Evolutionary conservation across 352 stramenopile species (phyloP), one percentile per base, ranked within the genome.

Genomic region (Aphanomyces euteiches): DNA sequence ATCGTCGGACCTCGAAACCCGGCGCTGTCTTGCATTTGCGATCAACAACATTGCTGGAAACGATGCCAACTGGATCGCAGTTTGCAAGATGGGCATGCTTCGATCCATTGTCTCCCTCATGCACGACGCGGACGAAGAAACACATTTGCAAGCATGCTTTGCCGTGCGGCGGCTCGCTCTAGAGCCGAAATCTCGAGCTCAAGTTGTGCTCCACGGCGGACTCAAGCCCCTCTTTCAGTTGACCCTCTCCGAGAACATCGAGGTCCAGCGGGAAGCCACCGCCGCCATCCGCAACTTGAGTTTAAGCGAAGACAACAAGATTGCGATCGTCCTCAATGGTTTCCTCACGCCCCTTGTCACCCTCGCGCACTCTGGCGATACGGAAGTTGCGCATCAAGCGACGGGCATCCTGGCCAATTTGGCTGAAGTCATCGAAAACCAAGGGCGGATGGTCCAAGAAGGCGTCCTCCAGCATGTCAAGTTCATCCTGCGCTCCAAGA

Each of bases 401-500:
- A 90, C 84, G 40, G 91, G 93, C 28, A 89, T 98, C 4, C 82
- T 98, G 2, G 94, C 94, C 2, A 98, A 98, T 66, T 78, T 98
- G 8, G 93, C 93, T 1, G 93, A 98, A 77, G 86, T 95, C 1
- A 79, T 97, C 43, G 93, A 98, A 72, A 98, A 98, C 77, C 96
- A 98, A 73, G 85, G 89, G 19, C 75, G 80, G 12, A 98, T 99
- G 95, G 94, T 98, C 4, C 90, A 98, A 47, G 80, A 94, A 68
- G 96, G 96, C 47, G 85, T 98, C 36, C 75, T 99, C 56, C 96
- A 98, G 69, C 95, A 98, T 76, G 83, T 98, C 19, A 98, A 98
- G 79, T 98, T 97, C 67, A 87, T 98, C 7, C 75, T 98, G 61
- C 81, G 93, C 7, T 83, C 81, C 36, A 98, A 98, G 72, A 95